Evolutionary conservation across 371 early-diverging fungal species (phyloP), one percentile per base, ranked within the genome.

Genomic region (Cladochytrium tenue): DNA sequence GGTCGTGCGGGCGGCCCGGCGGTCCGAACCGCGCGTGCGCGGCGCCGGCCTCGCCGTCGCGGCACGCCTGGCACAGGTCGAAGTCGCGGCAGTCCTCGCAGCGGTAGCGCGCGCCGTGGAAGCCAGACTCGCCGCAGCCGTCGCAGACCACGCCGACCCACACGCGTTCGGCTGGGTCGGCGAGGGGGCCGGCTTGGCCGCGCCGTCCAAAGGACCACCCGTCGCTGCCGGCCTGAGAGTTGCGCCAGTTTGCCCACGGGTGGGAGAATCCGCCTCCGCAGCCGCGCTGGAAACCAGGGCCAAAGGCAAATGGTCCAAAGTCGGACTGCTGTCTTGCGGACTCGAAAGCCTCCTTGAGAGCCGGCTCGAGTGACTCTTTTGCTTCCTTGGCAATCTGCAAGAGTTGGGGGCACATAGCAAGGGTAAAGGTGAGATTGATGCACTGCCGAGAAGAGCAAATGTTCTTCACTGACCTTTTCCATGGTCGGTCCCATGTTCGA

Each of bases 131-230:
- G 58, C 70, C 66, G 64, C 77, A 77, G 20, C 68, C 69, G 59
- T 77, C 77, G 63, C 77, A 77, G 33, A 56, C 34, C 3, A 77
- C 64, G 32, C 36, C 36, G 27, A 17, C 25, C 75, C 75, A 75
- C 32, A 50, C 51, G 31, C 59, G 68, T 4, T 62, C 60, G 31
- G 28, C 56, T 28, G 53, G 35, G 64, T 30, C 62, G 26, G 53
- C 20, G 27, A n/a, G 27, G 33, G 55, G 3, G 50, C 53, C 23
- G 61, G 60, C 26, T 26, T 1, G 51, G 63, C 57, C 52, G 43
- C 20, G 43, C 43, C 13, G 43, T 7, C 20, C 20, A 20, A 43
- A 43, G 43, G 43, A 43, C 7, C 43, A 20, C 43, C 13, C 43
- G 43, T 20, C 43, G 60, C 27, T 23, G n/a, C 32, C 31, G 58